These are phyloP conservation scores for Clonostachys solani DNA, from an alignment of 2,329 filamentous ascomycete species.

Conservation along the genomic window DNA sequence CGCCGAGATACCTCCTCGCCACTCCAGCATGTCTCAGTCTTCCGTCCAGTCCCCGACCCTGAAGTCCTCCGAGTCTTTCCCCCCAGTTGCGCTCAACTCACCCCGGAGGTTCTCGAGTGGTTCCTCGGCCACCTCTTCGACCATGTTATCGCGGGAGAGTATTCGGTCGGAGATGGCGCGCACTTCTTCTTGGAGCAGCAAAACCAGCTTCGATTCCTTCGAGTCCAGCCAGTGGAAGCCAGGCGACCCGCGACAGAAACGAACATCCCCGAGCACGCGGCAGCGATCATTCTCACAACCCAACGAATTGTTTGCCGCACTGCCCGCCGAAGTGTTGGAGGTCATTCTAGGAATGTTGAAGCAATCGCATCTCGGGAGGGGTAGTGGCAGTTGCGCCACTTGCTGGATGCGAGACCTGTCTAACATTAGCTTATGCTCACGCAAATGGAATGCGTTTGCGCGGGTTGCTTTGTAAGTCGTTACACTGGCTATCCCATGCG, in stretches of 20 bases:
- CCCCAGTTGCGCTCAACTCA: constrained; percentile 21
- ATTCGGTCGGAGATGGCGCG: constrained; percentile 14
- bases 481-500: not conserved
- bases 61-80: constrained; percentile 1
- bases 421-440: constrained; percentile 42
- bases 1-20: not conserved
- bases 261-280: constrained; percentile 4
- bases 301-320: constrained; percentile 47
- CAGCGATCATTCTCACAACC: constrained; percentile 23
- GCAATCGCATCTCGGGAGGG: constrained; percentile 40
- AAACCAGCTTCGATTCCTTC: constrained; percentile 33
- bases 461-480: constrained; percentile 42
- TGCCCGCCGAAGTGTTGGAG: constrained; percentile 56
- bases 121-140: constrained; percentile 14
- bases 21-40: not conserved
- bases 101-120: constrained; percentile 21
- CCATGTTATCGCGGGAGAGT: constrained; percentile 20
- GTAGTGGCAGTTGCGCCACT: constrained; percentile 53
- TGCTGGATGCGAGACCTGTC: constrained; percentile 62
- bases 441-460: constrained; percentile 47
- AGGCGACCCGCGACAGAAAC: constrained; percentile 15
- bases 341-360: constrained; percentile 51
- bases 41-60: not conserved
- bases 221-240: constrained; percentile 23
- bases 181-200: constrained; percentile 25